phyloP scores from a whole-genome alignment of 495 filamentous ascomycete species.

The Lophiotrema nucula region DNA sequence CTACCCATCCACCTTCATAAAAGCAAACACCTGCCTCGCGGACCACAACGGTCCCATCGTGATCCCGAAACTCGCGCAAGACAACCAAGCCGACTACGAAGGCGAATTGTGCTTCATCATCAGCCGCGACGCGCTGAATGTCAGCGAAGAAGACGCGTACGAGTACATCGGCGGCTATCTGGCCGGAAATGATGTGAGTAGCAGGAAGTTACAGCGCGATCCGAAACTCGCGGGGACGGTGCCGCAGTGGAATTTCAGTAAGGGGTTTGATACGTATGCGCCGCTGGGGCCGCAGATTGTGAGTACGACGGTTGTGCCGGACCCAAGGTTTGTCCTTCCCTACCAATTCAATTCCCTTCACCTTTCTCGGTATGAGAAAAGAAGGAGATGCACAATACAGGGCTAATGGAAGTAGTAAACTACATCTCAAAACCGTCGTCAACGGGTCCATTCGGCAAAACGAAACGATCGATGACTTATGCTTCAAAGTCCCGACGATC shows the following conservation, averaged over 20 bases:
- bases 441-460: constrained; percentile 46
- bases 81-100: constrained; percentile 54
- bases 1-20: constrained; percentile 54
- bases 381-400: too few species aligned
- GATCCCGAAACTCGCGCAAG: constrained; percentile 52
- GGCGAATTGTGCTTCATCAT: constrained; percentile 52
- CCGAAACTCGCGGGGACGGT: constrained; percentile 40
- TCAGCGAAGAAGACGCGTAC: constrained; percentile 44
- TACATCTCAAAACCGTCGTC: constrained; percentile 43
- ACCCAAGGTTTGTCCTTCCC: too few species aligned
- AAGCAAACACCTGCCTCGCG: constrained; percentile 47
- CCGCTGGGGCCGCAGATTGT: constrained; percentile 46
- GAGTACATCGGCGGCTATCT: constrained; percentile 52
- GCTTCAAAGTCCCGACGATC: constrained; percentile 41
- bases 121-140: constrained; percentile 48
- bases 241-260: constrained; percentile 42
- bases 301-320: constrained; percentile 32
- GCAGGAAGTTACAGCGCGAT: constrained; percentile 49
- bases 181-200: constrained; percentile 51
- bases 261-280: constrained; percentile 43
- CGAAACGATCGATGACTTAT: constrained; percentile 41
- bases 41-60: constrained; percentile 46
- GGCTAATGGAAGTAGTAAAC: too few species aligned
- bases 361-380: too few species aligned
- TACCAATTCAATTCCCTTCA: too few species aligned